These are phyloP conservation scores for Pichia sp. DNA, from an alignment of 1,139 yeast species.

Conservation along the genomic window DNA sequence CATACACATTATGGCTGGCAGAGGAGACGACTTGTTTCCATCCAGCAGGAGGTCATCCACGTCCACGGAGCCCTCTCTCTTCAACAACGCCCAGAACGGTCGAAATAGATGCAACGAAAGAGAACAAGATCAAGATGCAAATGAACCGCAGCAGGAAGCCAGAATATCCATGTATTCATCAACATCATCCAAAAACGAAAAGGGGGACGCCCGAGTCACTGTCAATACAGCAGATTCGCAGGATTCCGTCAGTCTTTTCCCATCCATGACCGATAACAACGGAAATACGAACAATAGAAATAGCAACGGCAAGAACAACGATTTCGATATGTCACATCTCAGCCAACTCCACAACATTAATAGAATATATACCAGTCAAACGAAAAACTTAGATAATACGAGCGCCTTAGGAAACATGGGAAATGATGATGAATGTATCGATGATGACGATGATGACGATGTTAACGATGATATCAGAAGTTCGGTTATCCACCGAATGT, in stretches of 20 bases:
- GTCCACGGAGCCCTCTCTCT: too few relatives aligned
- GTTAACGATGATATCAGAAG: slow-evolving; percentile 17
- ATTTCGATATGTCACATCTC: not conserved
- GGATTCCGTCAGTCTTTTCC: slow-evolving; percentile 5
- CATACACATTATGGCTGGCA: too few relatives aligned
- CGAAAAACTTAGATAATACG: not conserved
- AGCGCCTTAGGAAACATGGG: too few relatives aligned
- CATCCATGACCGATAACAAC: not conserved
- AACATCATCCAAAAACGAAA: not conserved
- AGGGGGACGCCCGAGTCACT: not conserved
- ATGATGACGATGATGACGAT: not conserved
- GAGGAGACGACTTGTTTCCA: too few relatives aligned
- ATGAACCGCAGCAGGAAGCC: too few relatives aligned
- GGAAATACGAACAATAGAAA: not conserved
- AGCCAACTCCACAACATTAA: not conserved
- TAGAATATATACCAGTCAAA: not conserved
- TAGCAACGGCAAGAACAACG: too few relatives aligned
- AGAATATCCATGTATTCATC: not conserved
- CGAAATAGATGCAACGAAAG: too few relatives aligned
- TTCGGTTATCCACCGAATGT: slow-evolving; percentile 22
- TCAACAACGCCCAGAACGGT: too few relatives aligned
- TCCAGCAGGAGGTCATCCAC: too few relatives aligned
- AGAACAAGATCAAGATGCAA: too few relatives aligned
- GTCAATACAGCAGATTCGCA: not conserved
- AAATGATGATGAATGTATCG: not conserved